A percentile compares a stretch with the other conserved stretches of the same genome.
Conservation (phyloP, 805 yeast species). For the Wickerhamia fluorescens region DNA sequence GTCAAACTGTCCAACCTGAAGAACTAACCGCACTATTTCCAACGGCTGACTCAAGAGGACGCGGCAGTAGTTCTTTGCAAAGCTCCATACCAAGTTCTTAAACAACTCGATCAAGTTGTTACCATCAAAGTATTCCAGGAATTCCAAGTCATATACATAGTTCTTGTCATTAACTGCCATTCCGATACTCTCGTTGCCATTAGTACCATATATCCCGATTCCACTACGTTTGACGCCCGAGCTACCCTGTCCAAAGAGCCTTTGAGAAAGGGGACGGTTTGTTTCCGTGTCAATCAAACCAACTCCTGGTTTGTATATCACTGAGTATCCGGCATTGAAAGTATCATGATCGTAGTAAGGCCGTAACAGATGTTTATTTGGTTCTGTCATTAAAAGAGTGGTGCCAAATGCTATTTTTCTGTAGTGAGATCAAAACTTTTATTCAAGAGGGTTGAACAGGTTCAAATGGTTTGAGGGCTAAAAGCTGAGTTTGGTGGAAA, state of each 20-base stretch:
- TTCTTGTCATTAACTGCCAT: conserved; percentile 25
- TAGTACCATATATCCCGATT: conserved; percentile 9
- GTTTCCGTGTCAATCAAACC: conserved; percentile 49
- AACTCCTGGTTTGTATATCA: conserved; percentile 51
- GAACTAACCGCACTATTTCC: conserved; percentile 68
- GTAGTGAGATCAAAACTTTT: no score
- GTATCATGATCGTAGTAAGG: conserved; percentile 68
- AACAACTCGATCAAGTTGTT: conserved; percentile 51
- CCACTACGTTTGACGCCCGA: conserved; percentile 10
- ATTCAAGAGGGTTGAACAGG: no score
- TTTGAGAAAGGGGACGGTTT: conserved; percentile 26
- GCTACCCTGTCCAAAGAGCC: conserved; percentile 8
- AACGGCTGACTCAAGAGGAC: conserved; percentile 78
- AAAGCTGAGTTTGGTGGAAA: no score
- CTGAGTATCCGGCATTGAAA: conserved; percentile 58
- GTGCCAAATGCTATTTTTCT: no score
- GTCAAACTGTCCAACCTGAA: conserved; percentile 71
- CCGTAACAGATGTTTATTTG: conserved; percentile 29
- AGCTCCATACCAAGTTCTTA: conserved; percentile 50
- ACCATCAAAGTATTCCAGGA: conserved; percentile 58
- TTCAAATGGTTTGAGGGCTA: no score
- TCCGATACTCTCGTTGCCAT: conserved; percentile 3
- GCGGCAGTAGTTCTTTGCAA: conserved; percentile 61
- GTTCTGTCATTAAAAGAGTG: not conserved
- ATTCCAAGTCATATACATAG: conserved; percentile 51